A percentile compares a stretch with the other conserved stretches of the same genome.
Conservation (phyloP, 495 filamentous ascomycete genomes). For the Lentithecium fluviatile region DNA sequence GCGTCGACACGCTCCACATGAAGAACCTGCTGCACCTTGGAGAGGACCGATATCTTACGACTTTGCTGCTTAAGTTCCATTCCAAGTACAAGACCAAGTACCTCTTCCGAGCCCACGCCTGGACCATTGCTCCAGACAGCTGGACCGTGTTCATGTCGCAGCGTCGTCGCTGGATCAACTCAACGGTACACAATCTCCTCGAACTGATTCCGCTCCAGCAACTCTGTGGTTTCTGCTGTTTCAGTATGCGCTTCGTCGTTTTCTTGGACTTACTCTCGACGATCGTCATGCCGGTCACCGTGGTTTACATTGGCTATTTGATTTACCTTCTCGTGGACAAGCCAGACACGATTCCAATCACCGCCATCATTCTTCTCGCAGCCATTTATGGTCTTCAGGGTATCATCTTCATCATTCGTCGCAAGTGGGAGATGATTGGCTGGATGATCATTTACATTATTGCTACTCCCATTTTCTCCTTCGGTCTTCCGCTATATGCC, state of each 20-base stretch:
- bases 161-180: conserved; percentile 99
- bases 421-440: conserved; percentile 99
- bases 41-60: conserved; percentile 95
- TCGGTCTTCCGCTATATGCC: conserved; percentile 86
- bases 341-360: conserved; percentile 67
- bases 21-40: conserved; percentile 96
- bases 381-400: conserved; percentile 96
- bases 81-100: conserved; percentile 97
- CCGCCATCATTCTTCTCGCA: conserved; percentile 82
- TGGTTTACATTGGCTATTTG: conserved; percentile 90
- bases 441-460: conserved; percentile 98
- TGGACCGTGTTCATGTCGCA: conserved; percentile 96
- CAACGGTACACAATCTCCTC: conserved; percentile 95
- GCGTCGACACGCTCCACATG: conserved; percentile 97
- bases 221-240: conserved; percentile 99
- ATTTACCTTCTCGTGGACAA: conserved; percentile 68
- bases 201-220: conserved; percentile 91
- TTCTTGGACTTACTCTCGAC: conserved; percentile 92
- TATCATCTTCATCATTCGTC: conserved; percentile 91
- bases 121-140: conserved; percentile 92
- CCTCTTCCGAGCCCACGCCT: conserved; percentile 85
- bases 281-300: conserved; percentile 83
- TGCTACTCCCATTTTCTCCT: conserved; percentile 88
- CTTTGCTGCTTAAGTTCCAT: conserved; percentile 88
- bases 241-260: conserved; percentile 98